A percentile compares a stretch with the other conserved stretches of the same genome.
phyloP scores from a whole-genome alignment of 257 asterid species.

The Gardenia jasminoides region DNA sequence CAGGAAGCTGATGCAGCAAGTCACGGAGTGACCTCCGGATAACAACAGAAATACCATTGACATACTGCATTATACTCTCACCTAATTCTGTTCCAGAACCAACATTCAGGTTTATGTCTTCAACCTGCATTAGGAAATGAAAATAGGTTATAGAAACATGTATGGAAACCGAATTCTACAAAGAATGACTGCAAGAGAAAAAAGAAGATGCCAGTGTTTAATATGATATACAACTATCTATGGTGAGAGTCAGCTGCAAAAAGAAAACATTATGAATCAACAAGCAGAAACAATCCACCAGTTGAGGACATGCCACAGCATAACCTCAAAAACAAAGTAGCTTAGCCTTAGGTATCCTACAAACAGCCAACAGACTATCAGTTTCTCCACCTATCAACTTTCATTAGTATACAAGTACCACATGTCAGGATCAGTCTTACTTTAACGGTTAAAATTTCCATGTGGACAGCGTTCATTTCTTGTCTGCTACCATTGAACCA shows the following conservation, averaged over 20 bases:
- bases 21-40: slow-evolving; percentile 89
- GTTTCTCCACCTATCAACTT: slow-evolving; percentile 10
- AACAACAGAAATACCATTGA: slow-evolving; percentile 75
- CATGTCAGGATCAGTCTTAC: slow-evolving; percentile 32
- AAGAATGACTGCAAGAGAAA: neutral
- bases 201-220: neutral
- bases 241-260: neutral
- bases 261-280: slow-evolving; percentile 5
- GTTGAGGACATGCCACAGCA: neutral
- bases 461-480: slow-evolving; percentile 76
- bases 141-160: slow-evolving; percentile 2
- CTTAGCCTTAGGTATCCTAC: neutral
- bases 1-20: slow-evolving; percentile 72
- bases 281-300: slow-evolving; percentile 8
- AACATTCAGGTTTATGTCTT: slow-evolving; percentile 90
- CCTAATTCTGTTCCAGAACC: slow-evolving; percentile 82
- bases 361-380: slow-evolving; percentile 8
- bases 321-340: neutral
- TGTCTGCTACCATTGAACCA: slow-evolving; percentile 75
- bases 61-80: slow-evolving; percentile 83
- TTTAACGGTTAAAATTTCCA: slow-evolving; percentile 53
- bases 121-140: slow-evolving; percentile 55
- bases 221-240: neutral
- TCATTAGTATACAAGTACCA: slow-evolving; percentile 11
- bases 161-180: neutral